A percentile compares a stretch with the other conserved stretches of the same genome.
phyloP scores from a whole-genome alignment of 1,139 yeast genomes.

The Taphrina communis region DNA sequence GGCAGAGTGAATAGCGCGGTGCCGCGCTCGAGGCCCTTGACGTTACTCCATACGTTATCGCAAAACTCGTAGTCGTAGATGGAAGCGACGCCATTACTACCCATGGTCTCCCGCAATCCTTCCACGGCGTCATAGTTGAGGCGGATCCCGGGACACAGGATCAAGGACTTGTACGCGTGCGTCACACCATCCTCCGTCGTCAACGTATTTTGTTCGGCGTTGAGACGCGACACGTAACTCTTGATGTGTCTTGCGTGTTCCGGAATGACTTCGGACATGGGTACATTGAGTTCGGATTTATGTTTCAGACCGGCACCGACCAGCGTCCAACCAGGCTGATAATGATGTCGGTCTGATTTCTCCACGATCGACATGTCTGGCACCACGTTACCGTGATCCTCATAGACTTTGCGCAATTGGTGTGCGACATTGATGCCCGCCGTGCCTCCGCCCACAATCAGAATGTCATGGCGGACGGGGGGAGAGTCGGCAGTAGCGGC shows the following conservation, averaged over 20 bases:
- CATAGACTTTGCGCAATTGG: conserved; percentile 34
- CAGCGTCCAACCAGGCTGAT: conserved; percentile 44
- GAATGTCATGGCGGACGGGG: conserved; percentile 29
- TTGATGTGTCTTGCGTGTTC: conserved; percentile 26
- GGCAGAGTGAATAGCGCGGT: conserved; percentile 42
- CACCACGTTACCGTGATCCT: conserved; percentile 15
- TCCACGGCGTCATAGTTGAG: conserved; percentile 35
- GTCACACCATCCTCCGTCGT: conserved; percentile 28
- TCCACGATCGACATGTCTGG: conserved; percentile 40
- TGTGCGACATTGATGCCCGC: conserved; percentile 43
- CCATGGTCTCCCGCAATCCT: conserved; percentile 42
- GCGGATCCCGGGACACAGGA: conserved; percentile 41
- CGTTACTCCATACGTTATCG: conserved; percentile 32
- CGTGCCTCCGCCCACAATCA: conserved; percentile 43
- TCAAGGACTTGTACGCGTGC: conserved; percentile 39
- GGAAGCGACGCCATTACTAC: conserved; percentile 33
- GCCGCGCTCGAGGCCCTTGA: conserved; percentile 30
- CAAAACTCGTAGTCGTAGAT: conserved; percentile 38
- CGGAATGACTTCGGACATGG: conserved; percentile 36
- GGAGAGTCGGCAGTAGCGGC: conserved; percentile 11
- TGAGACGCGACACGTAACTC: conserved; percentile 24
- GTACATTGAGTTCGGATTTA: conserved; percentile 37
- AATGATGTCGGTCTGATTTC: conserved; percentile 41
- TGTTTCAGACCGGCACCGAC: conserved; percentile 42
- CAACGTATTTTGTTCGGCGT: conserved; percentile 30